A percentile compares a stretch with the other conserved stretches of the same genome.
Evolutionary conservation across 768 basidiomycete species (phyloP).

Genomic region (Boletus rubroflammeus): DNA sequence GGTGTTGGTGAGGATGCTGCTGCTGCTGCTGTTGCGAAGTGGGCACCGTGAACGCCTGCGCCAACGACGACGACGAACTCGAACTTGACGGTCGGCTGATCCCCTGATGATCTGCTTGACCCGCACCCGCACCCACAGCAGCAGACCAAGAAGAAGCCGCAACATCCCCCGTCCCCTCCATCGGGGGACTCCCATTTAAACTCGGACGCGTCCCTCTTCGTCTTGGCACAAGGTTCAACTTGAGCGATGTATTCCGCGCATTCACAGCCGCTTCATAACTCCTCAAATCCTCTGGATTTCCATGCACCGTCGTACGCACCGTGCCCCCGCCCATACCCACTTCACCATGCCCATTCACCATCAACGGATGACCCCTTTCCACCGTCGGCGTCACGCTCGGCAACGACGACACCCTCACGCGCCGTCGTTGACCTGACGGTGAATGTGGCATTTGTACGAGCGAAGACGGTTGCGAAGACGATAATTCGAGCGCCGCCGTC

Average conservation of each 20-base stretch:
- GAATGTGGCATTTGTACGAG: constrained; percentile 25
- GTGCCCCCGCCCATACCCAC: constrained; percentile 13
- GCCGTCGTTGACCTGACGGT: constrained; percentile 32
- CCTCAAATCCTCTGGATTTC: constrained; percentile 56
- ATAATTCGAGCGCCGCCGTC: constrained; percentile 6
- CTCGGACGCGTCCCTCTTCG: constrained; percentile 27
- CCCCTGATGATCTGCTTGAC: constrained; percentile 18
- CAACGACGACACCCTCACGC: constrained; percentile 61
- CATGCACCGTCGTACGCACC: constrained; percentile 42
- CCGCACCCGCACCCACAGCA: not conserved
- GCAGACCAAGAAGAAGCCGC: not conserved
- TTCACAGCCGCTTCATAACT: constrained; percentile 75
- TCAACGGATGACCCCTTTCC: constrained; percentile 19
- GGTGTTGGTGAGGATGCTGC: not conserved
- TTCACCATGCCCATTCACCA: constrained; percentile 18
- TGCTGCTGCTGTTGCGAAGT: constrained; percentile 8
- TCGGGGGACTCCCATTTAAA: constrained; percentile 18
- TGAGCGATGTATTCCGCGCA: constrained; percentile 60
- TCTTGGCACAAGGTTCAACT: constrained; percentile 51
- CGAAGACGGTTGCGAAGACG: constrained; percentile 10
- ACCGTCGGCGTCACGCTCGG: constrained; percentile 66
- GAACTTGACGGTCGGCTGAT: constrained; percentile 38
- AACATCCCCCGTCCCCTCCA: not conserved
- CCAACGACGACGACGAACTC: constrained; percentile 38
- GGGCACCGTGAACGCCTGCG: constrained; percentile 37